Evolutionary conservation across 2,329 filamentous ascomycete species (phyloP), one percentile per base, ranked within the genome.

Genomic region (Colletotrichum sojae): DNA sequence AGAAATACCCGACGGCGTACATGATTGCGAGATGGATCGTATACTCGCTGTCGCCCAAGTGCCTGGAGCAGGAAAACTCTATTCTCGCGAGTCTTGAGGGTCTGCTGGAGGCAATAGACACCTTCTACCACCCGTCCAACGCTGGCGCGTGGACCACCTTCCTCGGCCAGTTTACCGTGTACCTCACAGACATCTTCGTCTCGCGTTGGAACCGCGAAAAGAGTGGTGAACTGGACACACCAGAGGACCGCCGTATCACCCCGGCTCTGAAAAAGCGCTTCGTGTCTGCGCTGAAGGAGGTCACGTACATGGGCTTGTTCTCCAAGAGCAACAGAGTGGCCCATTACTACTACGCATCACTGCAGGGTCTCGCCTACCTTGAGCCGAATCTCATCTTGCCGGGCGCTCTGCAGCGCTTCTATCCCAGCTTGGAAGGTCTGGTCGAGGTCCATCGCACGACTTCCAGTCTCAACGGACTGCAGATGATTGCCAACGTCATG

Each of bases 51-150:
- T 98, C 96, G 1, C 95, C 96, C 1, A 85, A 90, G 53, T 96
- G 94, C 75, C 83, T 97, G 56, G 89, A 93, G 49, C 85, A 89
- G n/a, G 86, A 91, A 36, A 91, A 91, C 63, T 98, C 95, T 1
- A 89, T 97, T 51, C 82, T 99, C 75, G 89, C 92, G 40, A 94
- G 93, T 72, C 87, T 99, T 10, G 95, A 99, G 79, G 95, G 94
- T 0, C 85, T 99, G 60, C 92, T 99, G 73, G 93, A 98, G 79
- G 96, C 95, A 3, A 92, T 98, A 54, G 96, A 99, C 79, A 99
- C 96, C 0, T 99, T 99, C 80, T 99, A 98, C 85, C 96, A 99
- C 76, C 96, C 96, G 2, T 99, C 96, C 2, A 99, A 99, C 79
- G 93, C 95, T 60, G 96, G 96, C 15, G 85, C 85, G 15, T 99